Evolutionary conservation across 106 monocot species (phyloP), one percentile per base, ranked within the genome.

Genomic region (Acorus calamus): DNA sequence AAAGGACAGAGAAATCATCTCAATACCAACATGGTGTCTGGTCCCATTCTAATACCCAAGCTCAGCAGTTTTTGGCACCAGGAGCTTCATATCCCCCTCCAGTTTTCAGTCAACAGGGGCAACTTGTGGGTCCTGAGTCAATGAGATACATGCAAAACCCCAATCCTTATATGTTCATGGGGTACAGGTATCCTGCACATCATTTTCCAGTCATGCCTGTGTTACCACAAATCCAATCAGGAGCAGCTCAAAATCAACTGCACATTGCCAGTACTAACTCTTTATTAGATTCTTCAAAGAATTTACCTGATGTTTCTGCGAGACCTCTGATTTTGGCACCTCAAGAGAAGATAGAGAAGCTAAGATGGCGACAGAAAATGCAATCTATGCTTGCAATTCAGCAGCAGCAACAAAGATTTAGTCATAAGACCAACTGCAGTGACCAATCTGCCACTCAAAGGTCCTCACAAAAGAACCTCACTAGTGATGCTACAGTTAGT

Each of bases 321-420:
- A 80, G 71, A 64, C 65, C 76, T 44, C 44, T 14, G 28, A 75
- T 5, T 14, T 89, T 94, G 94, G 87, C 94, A 56, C 86, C 94
- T 70, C 89, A 87, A 78, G 94, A 86, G 68, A 94, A 94, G 73
- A 84, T 89, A 7, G 89, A 94, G 73, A 94, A 94, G 60, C 76
- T 94, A 46, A 86, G 87, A 52, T 66, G 89, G 7, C 78, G 81
- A 2, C 94, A 90, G 58, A 76, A 90, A 56, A 87, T 94, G 82
- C 94, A 84, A 60, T 89, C 94, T 64, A 73, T 89, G 79, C 77
- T 84, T 49, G 94, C 94, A 49, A 94, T 94, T 73, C 81, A 94
- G 66, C 86, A 94, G 73, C 94, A 94, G 57, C 78, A 80, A 44
- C 86, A 84, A 62, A 84, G 90, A 58, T 79, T 87, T 70, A 73